These are phyloP conservation scores for Rhodotorula sp. DNA, from an alignment of 1,284 basidiomycete genomes.

Conservation along the genomic window DNA sequence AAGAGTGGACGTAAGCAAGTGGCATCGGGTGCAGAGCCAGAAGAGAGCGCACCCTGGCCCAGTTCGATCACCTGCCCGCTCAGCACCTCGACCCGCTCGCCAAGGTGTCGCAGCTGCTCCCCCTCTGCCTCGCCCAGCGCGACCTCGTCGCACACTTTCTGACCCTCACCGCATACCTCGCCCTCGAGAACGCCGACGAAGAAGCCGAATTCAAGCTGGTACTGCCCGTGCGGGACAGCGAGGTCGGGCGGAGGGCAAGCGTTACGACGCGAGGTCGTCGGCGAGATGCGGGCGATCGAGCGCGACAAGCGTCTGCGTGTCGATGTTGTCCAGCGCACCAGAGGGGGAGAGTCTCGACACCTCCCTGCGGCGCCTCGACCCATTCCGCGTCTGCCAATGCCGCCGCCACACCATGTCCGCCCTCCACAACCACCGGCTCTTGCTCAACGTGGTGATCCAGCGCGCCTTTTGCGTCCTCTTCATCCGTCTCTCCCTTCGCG, in stretches of 20 bases:
- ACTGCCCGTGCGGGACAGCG: not conserved
- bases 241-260: not conserved
- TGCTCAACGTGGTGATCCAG: not conserved
- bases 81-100: conserved; percentile 10
- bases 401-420: not conserved
- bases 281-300: not conserved
- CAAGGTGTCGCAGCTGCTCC: conserved; percentile 8
- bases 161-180: conserved; percentile 1
- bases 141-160: not conserved
- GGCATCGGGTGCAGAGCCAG: not conserved
- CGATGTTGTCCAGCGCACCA: not conserved
- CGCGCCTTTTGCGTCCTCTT: not conserved
- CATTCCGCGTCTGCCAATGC: no score
- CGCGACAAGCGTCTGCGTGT: conserved; percentile 10
- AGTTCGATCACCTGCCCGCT: not conserved
- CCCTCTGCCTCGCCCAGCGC: conserved; percentile 2
- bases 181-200: conserved; percentile 13
- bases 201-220: conserved; percentile 31
- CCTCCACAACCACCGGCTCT: not conserved
- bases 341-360: not conserved
- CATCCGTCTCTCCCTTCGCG: not conserved
- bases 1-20: not conserved
- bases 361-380: not conserved
- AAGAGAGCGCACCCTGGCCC: conserved; percentile 10
- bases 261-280: not conserved